Percentiles rank a stretch among this genome's conserved stretches.
Evolutionary conservation across 306 rosid genomes (phyloP).

Genomic region (Fragaria nilgerrensis): DNA sequence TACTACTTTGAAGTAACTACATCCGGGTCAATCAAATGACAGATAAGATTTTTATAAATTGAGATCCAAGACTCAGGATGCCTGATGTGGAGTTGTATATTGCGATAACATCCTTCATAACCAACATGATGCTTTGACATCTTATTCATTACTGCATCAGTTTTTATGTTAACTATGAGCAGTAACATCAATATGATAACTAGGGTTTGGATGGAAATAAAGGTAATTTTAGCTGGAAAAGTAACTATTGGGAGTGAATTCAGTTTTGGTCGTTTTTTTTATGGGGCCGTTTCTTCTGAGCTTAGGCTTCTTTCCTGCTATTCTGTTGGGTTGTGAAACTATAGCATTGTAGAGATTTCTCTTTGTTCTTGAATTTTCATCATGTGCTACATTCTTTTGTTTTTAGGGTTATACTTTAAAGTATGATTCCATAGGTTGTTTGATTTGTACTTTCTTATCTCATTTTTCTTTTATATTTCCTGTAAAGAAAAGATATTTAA

Average conservation of each 20-base stretch:
- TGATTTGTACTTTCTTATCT: background rate
- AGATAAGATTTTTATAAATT: background rate
- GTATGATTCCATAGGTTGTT: background rate
- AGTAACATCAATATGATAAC: background rate
- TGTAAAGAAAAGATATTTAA: background rate
- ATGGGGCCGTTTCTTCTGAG: background rate
- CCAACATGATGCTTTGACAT: background rate
- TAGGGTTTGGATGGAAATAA: background rate
- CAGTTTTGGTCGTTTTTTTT: background rate
- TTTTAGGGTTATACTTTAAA: background rate
- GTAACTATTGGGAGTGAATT: background rate
- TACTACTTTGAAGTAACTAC: background rate
- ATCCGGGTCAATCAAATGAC: background rate
- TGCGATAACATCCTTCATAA: background rate
- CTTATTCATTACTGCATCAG: background rate
- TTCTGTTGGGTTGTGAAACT: background rate
- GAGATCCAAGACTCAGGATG: background rate
- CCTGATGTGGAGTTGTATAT: background rate
- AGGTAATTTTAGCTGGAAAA: background rate
- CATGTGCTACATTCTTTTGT: background rate
- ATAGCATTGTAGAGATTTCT: background rate
- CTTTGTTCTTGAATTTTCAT: background rate
- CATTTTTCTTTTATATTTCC: too few relatives aligned
- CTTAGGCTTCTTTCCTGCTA: background rate
- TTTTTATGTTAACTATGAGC: too few relatives aligned